Evolutionary conservation across 495 filamentous ascomycete species (phyloP).

Genomic region (Podospora comata): DNA sequence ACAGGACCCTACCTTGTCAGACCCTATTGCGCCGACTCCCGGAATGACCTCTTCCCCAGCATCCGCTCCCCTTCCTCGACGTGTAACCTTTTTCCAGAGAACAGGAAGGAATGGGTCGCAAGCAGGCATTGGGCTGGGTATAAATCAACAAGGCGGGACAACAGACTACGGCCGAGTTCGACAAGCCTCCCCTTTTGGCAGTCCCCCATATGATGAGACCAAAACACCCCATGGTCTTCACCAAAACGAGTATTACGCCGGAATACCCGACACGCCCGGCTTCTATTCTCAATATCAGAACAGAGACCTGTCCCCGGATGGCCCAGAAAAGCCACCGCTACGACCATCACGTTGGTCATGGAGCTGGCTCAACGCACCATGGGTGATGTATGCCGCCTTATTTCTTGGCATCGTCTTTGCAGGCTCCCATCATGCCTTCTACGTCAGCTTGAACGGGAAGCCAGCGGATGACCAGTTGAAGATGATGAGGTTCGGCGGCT

Average conservation of each 20-base stretch:
- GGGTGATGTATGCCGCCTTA: constrained; percentile 29
- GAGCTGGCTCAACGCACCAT: constrained; percentile 21
- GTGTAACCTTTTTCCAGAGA: neutral
- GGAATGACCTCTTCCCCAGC: neutral
- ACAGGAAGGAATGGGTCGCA: neutral
- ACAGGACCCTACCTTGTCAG: neutral
- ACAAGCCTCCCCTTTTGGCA: neutral
- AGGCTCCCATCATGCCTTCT: constrained; percentile 27
- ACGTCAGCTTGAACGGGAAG: constrained; percentile 21
- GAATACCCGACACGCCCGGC: neutral
- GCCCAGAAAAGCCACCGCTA: neutral
- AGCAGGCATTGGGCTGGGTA: constrained; percentile 4
- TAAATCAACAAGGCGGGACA: neutral
- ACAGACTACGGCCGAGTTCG: neutral
- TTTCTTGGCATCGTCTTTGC: constrained; percentile 25
- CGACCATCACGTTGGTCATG: neutral
- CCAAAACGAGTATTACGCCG: neutral
- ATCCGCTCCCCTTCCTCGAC: neutral
- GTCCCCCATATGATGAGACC: neutral
- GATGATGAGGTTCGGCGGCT: constrained; percentile 29
- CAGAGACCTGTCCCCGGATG: neutral
- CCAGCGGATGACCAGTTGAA: constrained; percentile 30
- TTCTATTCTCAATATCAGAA: constrained; percentile 2
- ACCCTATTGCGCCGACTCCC: neutral
- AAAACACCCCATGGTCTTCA: neutral